Conservation (phyloP, 73 alveolate species). For the Paramecium sonneborni region DNA sequence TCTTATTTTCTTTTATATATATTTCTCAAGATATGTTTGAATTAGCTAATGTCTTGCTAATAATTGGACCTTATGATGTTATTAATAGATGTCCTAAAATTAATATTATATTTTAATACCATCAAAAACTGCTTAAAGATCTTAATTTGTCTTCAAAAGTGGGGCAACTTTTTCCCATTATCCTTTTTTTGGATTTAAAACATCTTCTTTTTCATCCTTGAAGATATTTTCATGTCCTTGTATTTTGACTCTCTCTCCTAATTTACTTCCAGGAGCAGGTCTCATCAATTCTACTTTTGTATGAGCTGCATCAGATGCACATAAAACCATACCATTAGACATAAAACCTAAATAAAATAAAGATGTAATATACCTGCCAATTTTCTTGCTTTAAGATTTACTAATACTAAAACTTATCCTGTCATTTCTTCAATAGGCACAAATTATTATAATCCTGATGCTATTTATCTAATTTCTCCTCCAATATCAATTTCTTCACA, state of each 20-base stretch:
- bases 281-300: constrained; percentile 85
- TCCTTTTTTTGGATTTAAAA: constrained; percentile 74
- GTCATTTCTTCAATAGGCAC: constrained; percentile 90
- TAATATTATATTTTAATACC: background rate
- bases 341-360: constrained; percentile 71
- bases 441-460: constrained; percentile 87
- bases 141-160: constrained; percentile 36
- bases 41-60: constrained; percentile 13
- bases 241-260: constrained; percentile 83
- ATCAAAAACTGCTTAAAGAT: constrained; percentile 59
- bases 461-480: constrained; percentile 91
- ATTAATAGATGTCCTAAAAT: constrained; percentile 25
- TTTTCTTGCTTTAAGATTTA: constrained; percentile 91
- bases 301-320: constrained; percentile 82
- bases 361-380: constrained; percentile 66
- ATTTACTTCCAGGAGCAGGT: constrained; percentile 90
- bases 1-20: too few species aligned
- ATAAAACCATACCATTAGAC: constrained; percentile 96
- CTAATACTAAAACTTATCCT: constrained; percentile 88
- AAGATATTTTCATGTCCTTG: constrained; percentile 63
- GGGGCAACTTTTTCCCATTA: constrained; percentile 54
- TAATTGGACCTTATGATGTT: background rate
- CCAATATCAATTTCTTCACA: constrained; percentile 95
- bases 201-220: constrained; percentile 61
- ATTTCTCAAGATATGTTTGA: constrained; percentile 54